Evolutionary conservation across 2,329 filamentous ascomycete genomes (phyloP), one percentile per base, ranked within the genome.

Genomic region (Colletotrichum sp.): DNA sequence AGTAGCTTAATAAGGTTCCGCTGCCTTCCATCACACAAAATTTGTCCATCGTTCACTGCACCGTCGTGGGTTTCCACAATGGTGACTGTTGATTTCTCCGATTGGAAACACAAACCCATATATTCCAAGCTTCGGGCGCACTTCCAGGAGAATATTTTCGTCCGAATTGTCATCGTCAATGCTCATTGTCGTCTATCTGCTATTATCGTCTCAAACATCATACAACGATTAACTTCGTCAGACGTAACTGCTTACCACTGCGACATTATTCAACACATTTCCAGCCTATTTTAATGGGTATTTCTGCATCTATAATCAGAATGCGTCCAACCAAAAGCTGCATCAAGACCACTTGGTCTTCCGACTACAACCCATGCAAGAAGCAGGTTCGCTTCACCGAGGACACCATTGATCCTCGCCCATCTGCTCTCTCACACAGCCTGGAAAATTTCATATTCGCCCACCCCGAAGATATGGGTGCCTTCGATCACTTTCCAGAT

Each of bases 81-180:
- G n/a, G 44, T 49, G 10, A n/a, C 44, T 21, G 44, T 13, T 49
- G 10, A 2, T 13, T 49, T 49, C 44, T 49, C 44, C n/a, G 44
- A 49, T 49, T 3, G n/a, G n/a, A 49, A 6, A 21, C 18, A 13
- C n/a, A 21, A 49, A 21, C 3, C 6, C 44, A 8, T 49, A 13
- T 21, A 49, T 21, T 13, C n/a, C 18, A 21, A 13, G n/a, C 44
- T 21, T 6, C 6, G 3, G 44, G n/a, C 3, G 7, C n/a, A 7
- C 44, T 2, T n/a, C 10, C 10, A 49, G 10, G 1, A 21, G 10
- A 1, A 21, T 2, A 0, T 0, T 49, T 21, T 21, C 2, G 6
- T 21, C 12, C 3, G 6, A 49, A 49, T 21, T 12, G 3, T 21
- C 6, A 13, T 21, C 9, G 1, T 8, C n/a, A 49, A 49, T 44